phyloP scores from a whole-genome alignment of 257 asterid species.

The Solanum stenotomum region DNA sequence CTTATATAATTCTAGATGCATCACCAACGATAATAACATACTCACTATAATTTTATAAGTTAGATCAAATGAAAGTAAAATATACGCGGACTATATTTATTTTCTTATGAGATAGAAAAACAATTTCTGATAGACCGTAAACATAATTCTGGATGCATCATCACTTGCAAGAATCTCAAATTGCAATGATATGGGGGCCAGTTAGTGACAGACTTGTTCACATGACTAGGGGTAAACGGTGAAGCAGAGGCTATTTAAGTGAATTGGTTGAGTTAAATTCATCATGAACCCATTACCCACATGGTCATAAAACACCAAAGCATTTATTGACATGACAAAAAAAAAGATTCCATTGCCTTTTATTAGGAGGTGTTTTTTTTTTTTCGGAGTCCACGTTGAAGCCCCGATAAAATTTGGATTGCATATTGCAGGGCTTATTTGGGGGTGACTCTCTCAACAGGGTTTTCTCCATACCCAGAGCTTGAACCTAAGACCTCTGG shows the following conservation, averaged over 20 bases:
- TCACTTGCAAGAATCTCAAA: not conserved
- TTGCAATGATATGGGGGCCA: not conserved
- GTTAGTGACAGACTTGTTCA: not conserved
- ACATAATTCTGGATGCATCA: not conserved
- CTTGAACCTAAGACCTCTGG: no score
- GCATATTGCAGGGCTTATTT: no score
- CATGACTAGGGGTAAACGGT: not conserved
- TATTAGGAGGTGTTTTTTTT: not conserved
- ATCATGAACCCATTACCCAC: not conserved
- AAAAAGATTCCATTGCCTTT: not conserved
- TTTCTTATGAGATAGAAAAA: no score
- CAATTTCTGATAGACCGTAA: no score
- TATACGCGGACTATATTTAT: accelerated
- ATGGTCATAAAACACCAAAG: not conserved
- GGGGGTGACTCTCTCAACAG: accelerated
- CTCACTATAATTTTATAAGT: no score
- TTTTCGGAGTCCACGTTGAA: accelerated
- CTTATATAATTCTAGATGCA: no score
- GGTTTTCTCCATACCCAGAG: accelerated
- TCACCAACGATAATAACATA: no score
- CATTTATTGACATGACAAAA: not conserved
- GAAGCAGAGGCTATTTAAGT: not conserved
- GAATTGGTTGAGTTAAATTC: not conserved
- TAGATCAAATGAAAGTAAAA: no score
- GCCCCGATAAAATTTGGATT: accelerated